Percentiles rank a stretch among this genome's conserved stretches.
Conservation (phyloP, 2,329 filamentous ascomycete species). For the Nemania bipapillata region DNA sequence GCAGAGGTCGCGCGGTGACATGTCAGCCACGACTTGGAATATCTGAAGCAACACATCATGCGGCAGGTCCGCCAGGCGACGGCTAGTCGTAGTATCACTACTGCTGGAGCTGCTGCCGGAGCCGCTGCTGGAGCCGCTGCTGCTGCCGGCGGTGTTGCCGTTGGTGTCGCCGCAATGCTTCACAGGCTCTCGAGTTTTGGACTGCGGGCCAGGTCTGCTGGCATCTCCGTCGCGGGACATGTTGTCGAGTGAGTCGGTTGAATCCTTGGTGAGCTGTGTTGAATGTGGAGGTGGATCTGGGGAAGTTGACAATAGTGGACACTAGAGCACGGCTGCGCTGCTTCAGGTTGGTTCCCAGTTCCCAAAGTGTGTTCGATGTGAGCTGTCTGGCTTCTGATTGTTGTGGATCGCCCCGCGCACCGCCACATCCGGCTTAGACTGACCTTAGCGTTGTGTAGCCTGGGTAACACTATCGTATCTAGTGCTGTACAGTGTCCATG, state of each 20-base stretch:
- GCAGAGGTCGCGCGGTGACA: slow-evolving; percentile 56
- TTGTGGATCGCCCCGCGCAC: slow-evolving; percentile 37
- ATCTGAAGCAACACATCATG: slow-evolving; percentile 57
- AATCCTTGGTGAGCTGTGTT: slow-evolving; percentile 20
- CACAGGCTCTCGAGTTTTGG: slow-evolving; percentile 11
- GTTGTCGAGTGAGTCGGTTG: no score
- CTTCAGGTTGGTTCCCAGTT: slow-evolving; percentile 7
- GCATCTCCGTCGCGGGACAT: slow-evolving; percentile 38
- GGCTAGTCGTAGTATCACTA: neutral
- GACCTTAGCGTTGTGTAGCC: slow-evolving; percentile 8
- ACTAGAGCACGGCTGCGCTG: neutral
- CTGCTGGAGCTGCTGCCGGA: neutral
- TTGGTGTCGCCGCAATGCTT: slow-evolving; percentile 9
- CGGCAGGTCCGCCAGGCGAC: slow-evolving; percentile 50
- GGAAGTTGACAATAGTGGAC: slow-evolving; percentile 35
- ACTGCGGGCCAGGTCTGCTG: slow-evolving; percentile 24
- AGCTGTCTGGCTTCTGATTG: slow-evolving; percentile 28
- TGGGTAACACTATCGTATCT: neutral
- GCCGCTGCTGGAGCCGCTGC: neutral
- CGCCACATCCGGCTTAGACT: slow-evolving; percentile 35
- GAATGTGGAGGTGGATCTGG: slow-evolving; percentile 40
- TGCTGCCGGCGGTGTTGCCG: neutral
- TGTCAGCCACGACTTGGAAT: slow-evolving; percentile 52
- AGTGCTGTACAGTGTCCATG: neutral
- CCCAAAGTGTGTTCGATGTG: no score